Evolutionary conservation across 139 green algal species (phyloP).

Genomic region (Coccomyxa sp.): DNA sequence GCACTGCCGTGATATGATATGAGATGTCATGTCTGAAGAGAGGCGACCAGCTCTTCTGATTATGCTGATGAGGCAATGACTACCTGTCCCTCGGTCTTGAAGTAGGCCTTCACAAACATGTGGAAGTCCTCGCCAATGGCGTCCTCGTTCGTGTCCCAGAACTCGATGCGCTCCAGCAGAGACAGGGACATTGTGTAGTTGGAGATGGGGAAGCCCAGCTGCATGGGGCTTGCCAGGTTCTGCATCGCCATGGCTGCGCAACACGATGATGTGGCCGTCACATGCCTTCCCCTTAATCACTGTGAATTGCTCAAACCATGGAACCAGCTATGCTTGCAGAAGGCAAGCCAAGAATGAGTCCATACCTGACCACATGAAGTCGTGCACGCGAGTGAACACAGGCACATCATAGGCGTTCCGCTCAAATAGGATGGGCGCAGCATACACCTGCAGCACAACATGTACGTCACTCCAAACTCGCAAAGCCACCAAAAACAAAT

Average conservation of each 20-base stretch:
- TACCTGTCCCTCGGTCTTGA: constrained; percentile 18
- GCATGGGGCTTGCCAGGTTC: constrained; percentile 28
- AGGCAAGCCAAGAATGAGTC: background rate
- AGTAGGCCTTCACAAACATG: constrained; percentile 39
- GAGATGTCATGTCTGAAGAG: background rate
- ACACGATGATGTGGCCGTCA: too few relatives aligned
- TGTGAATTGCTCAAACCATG: too few relatives aligned
- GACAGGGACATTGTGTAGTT: constrained; percentile 32
- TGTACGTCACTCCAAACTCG: background rate
- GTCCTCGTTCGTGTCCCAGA: constrained; percentile 33
- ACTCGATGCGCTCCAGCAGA: constrained; percentile 26
- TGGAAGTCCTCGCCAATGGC: constrained; percentile 44
- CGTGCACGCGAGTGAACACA: constrained; percentile 30
- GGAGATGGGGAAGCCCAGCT: constrained; percentile 39
- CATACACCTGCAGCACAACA: constrained; percentile 17
- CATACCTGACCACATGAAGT: constrained; percentile 33
- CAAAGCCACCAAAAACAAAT: background rate
- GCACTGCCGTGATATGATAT: background rate
- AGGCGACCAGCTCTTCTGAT: background rate
- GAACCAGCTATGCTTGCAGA: too few relatives aligned
- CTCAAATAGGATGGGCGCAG: constrained; percentile 37
- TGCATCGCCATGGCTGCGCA: constrained; percentile 24
- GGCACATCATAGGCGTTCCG: constrained; percentile 28
- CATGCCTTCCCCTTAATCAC: too few relatives aligned
- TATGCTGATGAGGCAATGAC: background rate